Conservation (phyloP, 371 early-diverging fungal genomes). For the Rhizomucor pusillus region DNA sequence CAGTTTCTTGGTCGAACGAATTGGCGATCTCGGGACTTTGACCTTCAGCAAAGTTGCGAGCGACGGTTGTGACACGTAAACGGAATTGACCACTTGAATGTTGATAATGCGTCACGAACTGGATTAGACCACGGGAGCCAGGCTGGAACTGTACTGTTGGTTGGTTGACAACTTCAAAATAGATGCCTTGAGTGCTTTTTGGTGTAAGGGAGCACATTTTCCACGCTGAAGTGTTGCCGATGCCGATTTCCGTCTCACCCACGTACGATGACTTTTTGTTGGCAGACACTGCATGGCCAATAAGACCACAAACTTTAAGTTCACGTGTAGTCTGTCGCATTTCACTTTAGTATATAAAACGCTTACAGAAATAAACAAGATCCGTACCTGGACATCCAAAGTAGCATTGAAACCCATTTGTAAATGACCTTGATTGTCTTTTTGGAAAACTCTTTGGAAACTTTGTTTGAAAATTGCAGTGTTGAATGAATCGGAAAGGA, state of each 20-base stretch:
- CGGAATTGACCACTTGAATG: slow-evolving; percentile 91
- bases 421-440: slow-evolving; percentile 86
- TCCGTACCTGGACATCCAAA: slow-evolving; percentile 82
- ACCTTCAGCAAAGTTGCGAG: slow-evolving; percentile 91
- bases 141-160: slow-evolving; percentile 80
- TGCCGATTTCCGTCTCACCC: slow-evolving; percentile 98
- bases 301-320: slow-evolving; percentile 93
- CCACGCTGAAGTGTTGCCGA: slow-evolving; percentile 95
- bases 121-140: slow-evolving; percentile 88
- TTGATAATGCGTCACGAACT: slow-evolving; percentile 95
- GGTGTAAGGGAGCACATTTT: slow-evolving; percentile 89
- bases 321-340: slow-evolving; percentile 80
- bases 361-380: neutral
- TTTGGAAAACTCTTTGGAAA: slow-evolving; percentile 90
- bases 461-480: slow-evolving; percentile 97
- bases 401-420: slow-evolving; percentile 99
- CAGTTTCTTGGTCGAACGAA: slow-evolving; percentile 99
- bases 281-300: slow-evolving; percentile 91
- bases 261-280: slow-evolving; percentile 90
- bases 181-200: slow-evolving; percentile 84
- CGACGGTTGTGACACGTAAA: slow-evolving; percentile 93
- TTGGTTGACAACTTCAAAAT: slow-evolving; percentile 95
- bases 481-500: slow-evolving; percentile 96
- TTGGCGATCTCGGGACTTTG: slow-evolving; percentile 85
- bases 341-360: neutral